Evolutionary conservation across 1,139 yeast species (phyloP), one percentile per base, ranked within the genome.

Genomic region (Magnusiomyces suaveolens): DNA sequence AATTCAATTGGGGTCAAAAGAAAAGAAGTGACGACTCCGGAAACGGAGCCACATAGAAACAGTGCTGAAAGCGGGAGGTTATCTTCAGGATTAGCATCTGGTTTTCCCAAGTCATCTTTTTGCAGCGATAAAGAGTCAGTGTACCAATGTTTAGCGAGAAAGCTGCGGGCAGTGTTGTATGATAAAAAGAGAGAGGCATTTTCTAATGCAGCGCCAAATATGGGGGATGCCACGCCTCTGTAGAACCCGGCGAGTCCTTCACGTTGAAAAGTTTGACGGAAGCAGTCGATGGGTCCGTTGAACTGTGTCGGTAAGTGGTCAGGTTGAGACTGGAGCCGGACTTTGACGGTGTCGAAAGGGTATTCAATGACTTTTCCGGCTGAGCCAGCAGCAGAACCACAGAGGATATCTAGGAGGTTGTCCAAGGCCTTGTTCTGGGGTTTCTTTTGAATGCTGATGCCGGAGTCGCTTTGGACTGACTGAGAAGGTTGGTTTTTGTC

Each of bases 271-370:
- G 95, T 87, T 60, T 78, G 72, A 48, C 62, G 64, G 48, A 90
- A 80, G 66, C 94, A 83, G 57, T 77, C 80, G 24, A 74, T 49
- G 0, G 94, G 83, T 0, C 84, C 80, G 0, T 62, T 59, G 59
- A 72, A 79, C 50, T 60, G 67, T 25, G 72, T 61, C 0, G 80
- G 80, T 14, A 58, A 59, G 48, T 71, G 69, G 29, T 77, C 74
- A 1, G 82, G 78, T 60, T 81, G 82, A 0, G 95, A 81, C 69
- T 90, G 97, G 38, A 90, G 74, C 55, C 97, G 74, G 1, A 90
- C 97, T 68, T 90, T 90, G 52, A 89, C 78, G 0, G 97, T 90
- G 65, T 90, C 97, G 62, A 90, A 87, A 0, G 97, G 97, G 63
- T 83, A 89, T 69, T 90, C 97, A 4, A 90, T 79, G 38, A 86